These are phyloP conservation scores for Gloeopeniophorella convolvens DNA, from an alignment of 768 basidiomycete species.

Conservation along the genomic window DNA sequence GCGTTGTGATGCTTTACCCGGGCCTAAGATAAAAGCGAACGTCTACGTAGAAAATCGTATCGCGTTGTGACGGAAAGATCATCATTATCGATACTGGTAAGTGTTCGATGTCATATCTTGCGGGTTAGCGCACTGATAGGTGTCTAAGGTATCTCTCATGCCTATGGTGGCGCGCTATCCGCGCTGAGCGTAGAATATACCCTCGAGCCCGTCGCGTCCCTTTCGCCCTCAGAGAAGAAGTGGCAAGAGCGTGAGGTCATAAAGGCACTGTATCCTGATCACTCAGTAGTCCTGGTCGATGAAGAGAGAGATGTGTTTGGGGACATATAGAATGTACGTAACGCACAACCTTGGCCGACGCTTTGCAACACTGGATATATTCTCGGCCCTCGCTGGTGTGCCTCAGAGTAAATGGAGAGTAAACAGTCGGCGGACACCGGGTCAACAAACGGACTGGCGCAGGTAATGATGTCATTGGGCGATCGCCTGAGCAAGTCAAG, in stretches of 20 bases:
- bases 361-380: not conserved
- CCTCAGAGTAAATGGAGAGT: too few relatives aligned
- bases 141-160: conserved; percentile 86
- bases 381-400: not conserved
- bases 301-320: conserved; percentile 25
- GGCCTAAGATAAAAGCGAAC: not conserved
- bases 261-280: conserved; percentile 54
- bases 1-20: conserved; percentile 21
- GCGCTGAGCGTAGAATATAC: conserved; percentile 85
- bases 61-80: conserved; percentile 85
- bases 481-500: too few relatives aligned
- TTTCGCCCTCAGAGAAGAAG: conserved; percentile 28
- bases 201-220: conserved; percentile 49
- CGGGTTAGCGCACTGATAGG: conserved; percentile 11
- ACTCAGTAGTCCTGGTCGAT: conserved; percentile 43
- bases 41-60: conserved; percentile 53
- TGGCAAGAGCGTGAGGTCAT: conserved; percentile 64
- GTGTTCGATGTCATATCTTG: conserved; percentile 8
- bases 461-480: too few relatives aligned
- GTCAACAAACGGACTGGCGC: too few relatives aligned
- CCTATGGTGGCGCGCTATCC: conserved; percentile 89
- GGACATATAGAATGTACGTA: conserved; percentile 1
- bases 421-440: too few relatives aligned
- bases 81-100: conserved; percentile 93
- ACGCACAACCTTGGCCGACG: not conserved